A percentile compares a stretch with the other conserved stretches of the same genome.
These are phyloP conservation scores for Yamadazyma taylorii DNA, from an alignment of 1,139 yeast species.

Conservation along the genomic window DNA sequence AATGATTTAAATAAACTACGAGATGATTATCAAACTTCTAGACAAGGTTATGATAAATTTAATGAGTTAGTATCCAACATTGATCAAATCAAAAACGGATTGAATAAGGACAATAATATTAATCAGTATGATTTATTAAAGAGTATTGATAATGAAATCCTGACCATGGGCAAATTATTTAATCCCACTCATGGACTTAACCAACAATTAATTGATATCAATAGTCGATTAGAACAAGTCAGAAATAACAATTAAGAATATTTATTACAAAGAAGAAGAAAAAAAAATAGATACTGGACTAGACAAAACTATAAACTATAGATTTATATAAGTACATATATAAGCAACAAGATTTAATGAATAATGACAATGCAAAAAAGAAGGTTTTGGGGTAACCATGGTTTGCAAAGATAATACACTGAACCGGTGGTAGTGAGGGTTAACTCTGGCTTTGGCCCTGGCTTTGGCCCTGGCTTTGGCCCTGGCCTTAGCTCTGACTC, in stretches of 20 bases:
- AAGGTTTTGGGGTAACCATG: too few species aligned
- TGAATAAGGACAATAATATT: slow-evolving; percentile 2
- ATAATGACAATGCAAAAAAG: slow-evolving; percentile 3
- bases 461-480: too few species aligned
- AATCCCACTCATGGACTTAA: slow-evolving; percentile 44
- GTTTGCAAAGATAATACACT: too few species aligned
- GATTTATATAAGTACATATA: slow-evolving; percentile 8
- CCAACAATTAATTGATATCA: slow-evolving; percentile 33
- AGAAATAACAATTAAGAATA: slow-evolving; percentile 15
- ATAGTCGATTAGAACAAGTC: slow-evolving; percentile 28
- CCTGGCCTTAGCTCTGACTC: too few species aligned
- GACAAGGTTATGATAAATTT: slow-evolving; percentile 24
- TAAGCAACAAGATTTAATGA: slow-evolving; percentile 4
- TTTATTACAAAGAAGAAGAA: neutral
- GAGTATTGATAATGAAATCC: slow-evolving; percentile 15
- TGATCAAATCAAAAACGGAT: slow-evolving; percentile 5
- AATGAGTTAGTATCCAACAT: slow-evolving; percentile 17
- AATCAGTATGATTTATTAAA: slow-evolving; percentile 9
- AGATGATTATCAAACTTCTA: slow-evolving; percentile 24
- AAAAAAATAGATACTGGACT: neutral
- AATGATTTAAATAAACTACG: slow-evolving; percentile 41
- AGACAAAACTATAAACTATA: slow-evolving; percentile 2
- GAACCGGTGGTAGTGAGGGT: too few species aligned
- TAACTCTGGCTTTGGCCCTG: too few species aligned
- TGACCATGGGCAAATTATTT: slow-evolving; percentile 24